A percentile compares a stretch with the other conserved stretches of the same genome.
Evolutionary conservation across 768 basidiomycete genomes (phyloP).

Genomic region (Pulveroboletus frians): DNA sequence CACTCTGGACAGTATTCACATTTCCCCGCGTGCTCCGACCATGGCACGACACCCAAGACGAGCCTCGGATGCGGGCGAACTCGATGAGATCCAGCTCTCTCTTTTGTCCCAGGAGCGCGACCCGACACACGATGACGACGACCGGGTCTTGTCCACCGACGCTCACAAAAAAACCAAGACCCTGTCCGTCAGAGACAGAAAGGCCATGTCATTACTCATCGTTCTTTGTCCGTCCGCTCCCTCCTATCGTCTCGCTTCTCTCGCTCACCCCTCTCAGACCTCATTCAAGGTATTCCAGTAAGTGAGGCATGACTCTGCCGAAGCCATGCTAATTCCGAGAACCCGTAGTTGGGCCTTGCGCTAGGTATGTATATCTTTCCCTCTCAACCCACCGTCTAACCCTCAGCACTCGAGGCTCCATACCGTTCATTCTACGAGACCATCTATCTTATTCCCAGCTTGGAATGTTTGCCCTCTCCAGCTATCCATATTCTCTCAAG

Average conservation of each 20-base stretch:
- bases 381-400: constrained; percentile 2
- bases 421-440: constrained; percentile 93
- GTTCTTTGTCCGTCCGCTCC: constrained; percentile 67
- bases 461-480: constrained; percentile 87
- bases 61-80: constrained; percentile 25
- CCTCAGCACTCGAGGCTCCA: constrained; percentile 57
- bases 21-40: constrained; percentile 48
- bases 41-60: constrained; percentile 34
- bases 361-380: constrained; percentile 48
- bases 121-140: constrained; percentile 39
- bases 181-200: constrained; percentile 72
- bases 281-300: constrained; percentile 89
- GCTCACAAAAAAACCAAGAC: constrained; percentile 38
- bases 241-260: constrained; percentile 7
- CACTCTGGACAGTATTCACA: constrained; percentile 54
- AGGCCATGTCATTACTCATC: constrained; percentile 79
- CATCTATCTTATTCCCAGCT: constrained; percentile 96
- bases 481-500: constrained; percentile 96
- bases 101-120: constrained; percentile 54
- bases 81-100: constrained; percentile 58
- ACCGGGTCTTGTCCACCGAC: constrained; percentile 27
- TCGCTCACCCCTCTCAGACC: constrained; percentile 39
- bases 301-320: constrained; percentile 28
- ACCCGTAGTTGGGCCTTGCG: constrained; percentile 72
- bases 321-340: constrained; percentile 5